Evolutionary conservation across 108 stramenopile genomes (phyloP).

Genomic region (Conticribra weissflogii): DNA sequence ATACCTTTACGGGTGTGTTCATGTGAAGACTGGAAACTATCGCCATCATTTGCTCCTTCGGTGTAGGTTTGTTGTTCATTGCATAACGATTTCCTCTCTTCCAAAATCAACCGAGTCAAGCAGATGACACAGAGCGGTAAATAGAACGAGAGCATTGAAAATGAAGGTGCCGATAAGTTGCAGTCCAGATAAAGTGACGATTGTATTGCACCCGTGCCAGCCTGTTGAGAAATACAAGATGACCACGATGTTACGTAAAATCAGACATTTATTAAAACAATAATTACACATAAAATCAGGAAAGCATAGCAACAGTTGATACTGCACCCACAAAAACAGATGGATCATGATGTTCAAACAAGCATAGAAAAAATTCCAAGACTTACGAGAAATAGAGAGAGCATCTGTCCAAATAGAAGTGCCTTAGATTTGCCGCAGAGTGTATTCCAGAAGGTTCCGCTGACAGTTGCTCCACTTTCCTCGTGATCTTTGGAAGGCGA

Average conservation of each 20-base stretch:
- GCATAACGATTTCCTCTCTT: constrained; percentile 5
- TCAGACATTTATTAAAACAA: background rate
- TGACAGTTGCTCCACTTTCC: constrained; percentile 10
- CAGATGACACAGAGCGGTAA: constrained; percentile 43
- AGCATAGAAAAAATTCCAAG: background rate
- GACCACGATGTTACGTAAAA: background rate
- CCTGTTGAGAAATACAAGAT: constrained; percentile 2
- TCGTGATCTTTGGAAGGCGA: background rate
- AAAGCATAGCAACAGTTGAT: background rate
- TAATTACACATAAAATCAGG: background rate
- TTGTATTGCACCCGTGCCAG: constrained; percentile 49
- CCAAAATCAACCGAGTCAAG: constrained; percentile 15
- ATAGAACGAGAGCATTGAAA: constrained; percentile 63
- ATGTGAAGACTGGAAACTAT: background rate
- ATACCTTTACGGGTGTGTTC: background rate
- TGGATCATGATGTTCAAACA: too few species aligned
- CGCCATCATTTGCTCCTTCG: constrained; percentile 5
- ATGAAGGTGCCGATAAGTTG: constrained; percentile 61
- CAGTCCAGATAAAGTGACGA: constrained; percentile 70
- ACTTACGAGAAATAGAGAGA: constrained; percentile 40
- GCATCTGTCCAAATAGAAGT: constrained; percentile 36
- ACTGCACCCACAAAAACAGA: too few species aligned
- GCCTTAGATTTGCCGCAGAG: constrained; percentile 29
- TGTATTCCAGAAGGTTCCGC: constrained; percentile 17
- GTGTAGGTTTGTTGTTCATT: background rate